phyloP scores from a whole-genome alignment of 2,329 filamentous ascomycete genomes.

The Fusarium beomiforme region DNA sequence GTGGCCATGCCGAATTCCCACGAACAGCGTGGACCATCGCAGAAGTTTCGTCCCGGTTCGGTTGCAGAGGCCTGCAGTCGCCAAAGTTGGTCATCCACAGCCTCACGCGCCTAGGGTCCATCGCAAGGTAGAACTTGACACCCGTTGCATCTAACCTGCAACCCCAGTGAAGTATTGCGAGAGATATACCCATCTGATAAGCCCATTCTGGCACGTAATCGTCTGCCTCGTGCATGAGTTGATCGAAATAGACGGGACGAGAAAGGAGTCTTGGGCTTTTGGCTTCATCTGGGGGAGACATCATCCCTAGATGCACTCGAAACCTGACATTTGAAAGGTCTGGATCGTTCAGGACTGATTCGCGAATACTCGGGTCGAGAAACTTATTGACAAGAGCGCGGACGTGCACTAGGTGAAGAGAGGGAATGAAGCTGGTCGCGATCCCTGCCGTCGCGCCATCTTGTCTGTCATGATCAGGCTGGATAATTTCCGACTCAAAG shows the following conservation, averaged over 20 bases:
- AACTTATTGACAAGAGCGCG: background rate
- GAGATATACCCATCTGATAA: conserved; percentile 27
- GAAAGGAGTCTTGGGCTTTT: background rate
- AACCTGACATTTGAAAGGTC: conserved; percentile 11
- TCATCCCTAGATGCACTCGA: conserved; percentile 9
- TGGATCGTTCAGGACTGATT: background rate
- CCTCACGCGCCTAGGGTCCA: background rate
- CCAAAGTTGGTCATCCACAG: conserved; percentile 42
- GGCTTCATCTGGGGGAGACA: background rate
- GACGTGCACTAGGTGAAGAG: background rate
- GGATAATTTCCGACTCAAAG: background rate
- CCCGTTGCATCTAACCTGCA: conserved; percentile 38
- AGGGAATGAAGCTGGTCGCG: conserved; percentile 1
- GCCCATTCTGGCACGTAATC: background rate
- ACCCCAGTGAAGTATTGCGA: conserved; percentile 41
- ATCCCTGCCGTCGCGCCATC: background rate
- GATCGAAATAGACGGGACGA: conserved; percentile 37
- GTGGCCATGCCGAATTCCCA: conserved; percentile 27
- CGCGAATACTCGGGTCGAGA: background rate
- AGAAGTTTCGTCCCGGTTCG: background rate
- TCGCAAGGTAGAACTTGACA: conserved; percentile 35
- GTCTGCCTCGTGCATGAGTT: conserved; percentile 19
- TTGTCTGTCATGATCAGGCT: background rate
- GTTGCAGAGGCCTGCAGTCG: conserved; percentile 16
- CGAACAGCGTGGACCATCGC: background rate